These are phyloP conservation scores for Lactarius hatsudake DNA, from an alignment of 768 basidiomycete species.

Conservation along the genomic window DNA sequence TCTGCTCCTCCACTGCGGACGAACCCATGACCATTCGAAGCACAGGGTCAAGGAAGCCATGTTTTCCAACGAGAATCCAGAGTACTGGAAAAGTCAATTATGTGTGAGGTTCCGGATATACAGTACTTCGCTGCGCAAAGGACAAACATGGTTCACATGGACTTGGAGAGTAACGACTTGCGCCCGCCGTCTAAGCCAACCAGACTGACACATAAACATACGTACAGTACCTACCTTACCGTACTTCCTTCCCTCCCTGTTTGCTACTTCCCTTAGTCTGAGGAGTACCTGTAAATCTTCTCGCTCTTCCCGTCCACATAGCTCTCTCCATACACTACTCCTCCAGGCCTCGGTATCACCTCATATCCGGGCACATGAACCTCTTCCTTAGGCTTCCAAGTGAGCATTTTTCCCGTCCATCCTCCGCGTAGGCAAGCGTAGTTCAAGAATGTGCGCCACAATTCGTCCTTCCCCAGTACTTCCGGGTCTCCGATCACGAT, in stretches of 20 bases:
- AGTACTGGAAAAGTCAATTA: background rate
- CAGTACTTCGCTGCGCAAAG: background rate
- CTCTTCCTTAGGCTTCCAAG: constrained; percentile 44
- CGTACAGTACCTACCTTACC: background rate
- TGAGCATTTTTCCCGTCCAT: constrained; percentile 50
- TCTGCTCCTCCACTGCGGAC: background rate
- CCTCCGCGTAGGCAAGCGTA: constrained; percentile 53
- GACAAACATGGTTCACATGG: background rate
- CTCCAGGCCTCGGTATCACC: background rate
- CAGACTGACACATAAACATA: background rate
- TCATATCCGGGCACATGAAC: background rate
- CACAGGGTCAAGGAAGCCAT: too few species aligned
- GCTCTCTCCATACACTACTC: constrained; percentile 5
- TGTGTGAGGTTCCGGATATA: background rate
- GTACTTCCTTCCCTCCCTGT: background rate
- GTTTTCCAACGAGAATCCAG: background rate
- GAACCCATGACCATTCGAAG: background rate
- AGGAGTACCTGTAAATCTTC: background rate
- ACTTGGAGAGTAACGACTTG: background rate
- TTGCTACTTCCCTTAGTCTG: background rate
- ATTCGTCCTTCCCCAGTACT: constrained; percentile 58
- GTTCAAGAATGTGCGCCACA: constrained; percentile 61
- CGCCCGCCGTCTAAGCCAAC: background rate
- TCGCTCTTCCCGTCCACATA: constrained; percentile 13
- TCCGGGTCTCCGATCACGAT: constrained; percentile 58